Evolutionary conservation across 768 basidiomycete genomes (phyloP).

Genomic region (Phanerochaete sordida): DNA sequence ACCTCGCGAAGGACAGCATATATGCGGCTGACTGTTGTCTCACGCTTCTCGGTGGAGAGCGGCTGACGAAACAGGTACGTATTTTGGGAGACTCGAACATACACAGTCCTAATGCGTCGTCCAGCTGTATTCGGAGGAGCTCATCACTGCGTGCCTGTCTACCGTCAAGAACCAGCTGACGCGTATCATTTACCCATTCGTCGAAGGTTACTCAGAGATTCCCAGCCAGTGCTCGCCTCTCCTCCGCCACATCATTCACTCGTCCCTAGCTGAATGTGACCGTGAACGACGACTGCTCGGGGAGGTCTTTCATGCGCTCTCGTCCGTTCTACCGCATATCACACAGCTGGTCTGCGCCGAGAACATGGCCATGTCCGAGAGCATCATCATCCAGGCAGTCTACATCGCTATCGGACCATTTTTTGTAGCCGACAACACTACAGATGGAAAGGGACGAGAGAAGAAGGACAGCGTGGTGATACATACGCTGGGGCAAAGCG

Average conservation of each 20-base stretch:
- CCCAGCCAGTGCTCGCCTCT: constrained; percentile 41
- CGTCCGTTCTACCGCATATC: constrained; percentile 70
- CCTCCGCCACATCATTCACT: constrained; percentile 48
- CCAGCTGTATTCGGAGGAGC: constrained; percentile 91
- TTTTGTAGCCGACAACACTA: constrained; percentile 73
- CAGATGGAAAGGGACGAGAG: constrained; percentile 50
- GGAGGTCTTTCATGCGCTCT: constrained; percentile 72
- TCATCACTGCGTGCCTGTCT: constrained; percentile 74
- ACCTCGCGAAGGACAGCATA: constrained; percentile 68
- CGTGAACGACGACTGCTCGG: constrained; percentile 47
- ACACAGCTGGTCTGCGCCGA: constrained; percentile 71
- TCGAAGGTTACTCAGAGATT: constrained; percentile 56
- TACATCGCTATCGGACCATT: constrained; percentile 95
- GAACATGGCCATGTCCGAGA: constrained; percentile 78
- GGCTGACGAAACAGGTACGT: constrained; percentile 81
- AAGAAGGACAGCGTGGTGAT: constrained; percentile 59
- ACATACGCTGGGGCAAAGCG: constrained; percentile 68
- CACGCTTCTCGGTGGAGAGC: constrained; percentile 71
- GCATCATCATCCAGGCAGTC: constrained; percentile 87
- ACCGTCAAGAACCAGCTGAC: constrained; percentile 79
- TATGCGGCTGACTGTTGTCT: constrained; percentile 83
- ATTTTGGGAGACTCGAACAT: neutral
- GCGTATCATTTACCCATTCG: constrained; percentile 79
- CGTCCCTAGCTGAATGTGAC: constrained; percentile 28
- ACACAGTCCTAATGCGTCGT: neutral